Evolutionary conservation across 108 stramenopile genomes (phyloP).

Genomic region (Cyclostephanos tholiformis): DNA sequence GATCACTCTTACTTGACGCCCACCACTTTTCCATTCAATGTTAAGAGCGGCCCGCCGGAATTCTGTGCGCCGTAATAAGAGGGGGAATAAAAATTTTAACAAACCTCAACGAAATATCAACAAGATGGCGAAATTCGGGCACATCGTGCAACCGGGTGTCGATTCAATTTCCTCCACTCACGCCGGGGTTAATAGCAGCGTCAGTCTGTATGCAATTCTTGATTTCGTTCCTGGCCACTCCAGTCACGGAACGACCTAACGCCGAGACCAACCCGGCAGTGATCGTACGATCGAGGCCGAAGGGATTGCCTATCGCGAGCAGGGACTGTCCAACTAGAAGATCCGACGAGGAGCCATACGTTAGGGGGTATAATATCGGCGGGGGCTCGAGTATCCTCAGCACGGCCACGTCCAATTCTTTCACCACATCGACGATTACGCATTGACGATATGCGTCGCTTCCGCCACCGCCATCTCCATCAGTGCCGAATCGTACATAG

Average conservation of each 20-base stretch:
- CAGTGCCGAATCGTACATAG: slow-evolving; percentile 38
- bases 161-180: not conserved
- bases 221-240: slow-evolving; percentile 73
- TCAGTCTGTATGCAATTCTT: slow-evolving; percentile 89
- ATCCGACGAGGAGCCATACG: slow-evolving; percentile 64
- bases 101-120: not conserved
- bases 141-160: too few species aligned
- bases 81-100: not conserved
- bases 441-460: slow-evolving; percentile 31
- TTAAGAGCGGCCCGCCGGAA: slow-evolving; percentile 89
- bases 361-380: slow-evolving; percentile 15
- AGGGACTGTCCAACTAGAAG: slow-evolving; percentile 86
- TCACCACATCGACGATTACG: slow-evolving; percentile 79
- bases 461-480: slow-evolving; percentile 12
- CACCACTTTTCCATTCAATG: slow-evolving; percentile 77
- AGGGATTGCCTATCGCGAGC: slow-evolving; percentile 94
- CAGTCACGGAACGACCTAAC: slow-evolving; percentile 80
- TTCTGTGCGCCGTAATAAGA: slow-evolving; percentile 47
- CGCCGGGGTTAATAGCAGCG: slow-evolving; percentile 93
- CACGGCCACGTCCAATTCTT: slow-evolving; percentile 81
- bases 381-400: slow-evolving; percentile 34
- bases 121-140: too few species aligned
- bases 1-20: slow-evolving; percentile 94
- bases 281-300: slow-evolving; percentile 79
- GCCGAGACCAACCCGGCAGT: slow-evolving; percentile 89